phyloP scores from a whole-genome alignment of 2,329 filamentous ascomycete genomes.

The Penicillium sp. region DNA sequence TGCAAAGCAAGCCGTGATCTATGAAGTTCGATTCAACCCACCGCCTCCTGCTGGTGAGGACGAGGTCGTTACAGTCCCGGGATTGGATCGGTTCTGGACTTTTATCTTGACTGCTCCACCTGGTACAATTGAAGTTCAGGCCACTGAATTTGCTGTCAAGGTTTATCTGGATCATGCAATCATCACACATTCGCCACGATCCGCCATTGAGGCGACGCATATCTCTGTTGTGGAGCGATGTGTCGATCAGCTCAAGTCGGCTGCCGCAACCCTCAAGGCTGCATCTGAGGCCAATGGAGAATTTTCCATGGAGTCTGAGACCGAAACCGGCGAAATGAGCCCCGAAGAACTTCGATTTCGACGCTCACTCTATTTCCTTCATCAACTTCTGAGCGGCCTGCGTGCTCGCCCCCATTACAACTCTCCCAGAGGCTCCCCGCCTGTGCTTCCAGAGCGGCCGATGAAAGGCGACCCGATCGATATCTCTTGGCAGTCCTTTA shows the following conservation, averaged over 20 bases:
- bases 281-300: slow-evolving; percentile 53
- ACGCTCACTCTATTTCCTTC: slow-evolving; percentile 71
- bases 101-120: slow-evolving; percentile 74
- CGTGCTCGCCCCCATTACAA: slow-evolving; percentile 62
- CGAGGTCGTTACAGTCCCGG: slow-evolving; percentile 53
- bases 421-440: slow-evolving; percentile 65
- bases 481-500: slow-evolving; percentile 76
- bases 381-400: slow-evolving; percentile 66
- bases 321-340: slow-evolving; percentile 55
- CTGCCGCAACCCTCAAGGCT: slow-evolving; percentile 64
- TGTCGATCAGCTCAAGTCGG: slow-evolving; percentile 69
- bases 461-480: slow-evolving; percentile 68
- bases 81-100: slow-evolving; percentile 78
- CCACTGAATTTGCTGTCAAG: slow-evolving; percentile 73
- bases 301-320: slow-evolving; percentile 60
- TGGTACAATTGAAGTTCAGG: slow-evolving; percentile 68
- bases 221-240: slow-evolving; percentile 75
- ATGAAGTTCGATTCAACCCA: slow-evolving; percentile 64
- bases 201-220: slow-evolving; percentile 65
- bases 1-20: slow-evolving; percentile 49
- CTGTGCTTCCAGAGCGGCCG: slow-evolving; percentile 61
- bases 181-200: slow-evolving; percentile 50
- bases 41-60: slow-evolving; percentile 51
- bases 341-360: slow-evolving; percentile 69
- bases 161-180: slow-evolving; percentile 68